Conservation (phyloP, 2,329 filamentous ascomycete species). For the Phialophora expanda region DNA sequence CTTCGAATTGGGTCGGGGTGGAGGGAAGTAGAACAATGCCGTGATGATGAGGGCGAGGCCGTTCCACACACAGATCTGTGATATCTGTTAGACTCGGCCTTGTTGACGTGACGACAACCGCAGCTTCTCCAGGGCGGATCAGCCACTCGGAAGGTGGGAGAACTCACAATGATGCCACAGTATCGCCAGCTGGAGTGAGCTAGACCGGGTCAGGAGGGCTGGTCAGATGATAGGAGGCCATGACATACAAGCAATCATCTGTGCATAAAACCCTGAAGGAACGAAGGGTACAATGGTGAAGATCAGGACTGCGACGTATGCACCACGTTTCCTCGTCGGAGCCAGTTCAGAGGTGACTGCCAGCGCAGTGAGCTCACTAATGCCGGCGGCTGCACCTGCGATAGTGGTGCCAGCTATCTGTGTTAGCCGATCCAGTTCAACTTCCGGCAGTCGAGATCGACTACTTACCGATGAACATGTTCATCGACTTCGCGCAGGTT, state of each 20-base stretch:
- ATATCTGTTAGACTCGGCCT: not conserved
- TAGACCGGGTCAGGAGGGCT: constrained; percentile 2
- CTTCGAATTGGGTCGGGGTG: constrained; percentile 48
- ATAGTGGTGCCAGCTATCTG: constrained; percentile 62
- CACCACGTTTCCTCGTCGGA: constrained; percentile 68
- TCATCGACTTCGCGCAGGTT: constrained; percentile 64
- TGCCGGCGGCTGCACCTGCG: constrained; percentile 68
- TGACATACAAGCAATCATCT: constrained; percentile 54
- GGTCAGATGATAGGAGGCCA: not conserved
- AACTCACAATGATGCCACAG: constrained; percentile 22
- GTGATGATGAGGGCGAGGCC: constrained; percentile 50
- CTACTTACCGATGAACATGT: constrained; percentile 52
- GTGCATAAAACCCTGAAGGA: constrained; percentile 65
- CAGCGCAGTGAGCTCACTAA: constrained; percentile 71
- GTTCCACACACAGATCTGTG: constrained; percentile 45
- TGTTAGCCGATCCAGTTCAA: not conserved
- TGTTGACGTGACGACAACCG: no score
- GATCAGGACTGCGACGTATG: constrained; percentile 65
- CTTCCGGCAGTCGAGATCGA: not conserved
- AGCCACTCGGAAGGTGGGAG: not conserved
- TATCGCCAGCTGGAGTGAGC: constrained; percentile 33
- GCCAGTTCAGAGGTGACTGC: constrained; percentile 71
- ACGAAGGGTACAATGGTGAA: constrained; percentile 68
- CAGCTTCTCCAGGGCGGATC: not conserved
- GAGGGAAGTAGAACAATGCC: constrained; percentile 53